phyloP scores from a whole-genome alignment of 2,329 filamentous ascomycete species.

The Arthroderma sp. region DNA sequence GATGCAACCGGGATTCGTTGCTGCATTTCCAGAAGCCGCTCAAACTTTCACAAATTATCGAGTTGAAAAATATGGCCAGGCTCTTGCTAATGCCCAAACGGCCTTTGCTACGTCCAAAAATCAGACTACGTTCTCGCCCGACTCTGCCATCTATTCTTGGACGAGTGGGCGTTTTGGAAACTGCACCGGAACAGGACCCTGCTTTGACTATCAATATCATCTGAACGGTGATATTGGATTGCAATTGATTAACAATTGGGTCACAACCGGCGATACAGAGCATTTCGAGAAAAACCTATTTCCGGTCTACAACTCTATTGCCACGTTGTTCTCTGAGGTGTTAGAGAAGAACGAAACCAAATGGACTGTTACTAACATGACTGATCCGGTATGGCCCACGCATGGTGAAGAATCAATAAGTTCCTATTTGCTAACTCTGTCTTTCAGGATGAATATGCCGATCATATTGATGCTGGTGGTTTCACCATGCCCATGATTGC shows the following conservation, averaged over 20 bases:
- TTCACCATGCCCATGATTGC: conserved; percentile 53
- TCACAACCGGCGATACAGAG: conserved; percentile 44
- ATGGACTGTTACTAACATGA: conserved; percentile 49
- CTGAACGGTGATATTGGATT: conserved; percentile 57
- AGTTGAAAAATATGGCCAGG: conserved; percentile 45
- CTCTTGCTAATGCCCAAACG: conserved; percentile 45
- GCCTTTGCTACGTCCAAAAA: conserved; percentile 47
- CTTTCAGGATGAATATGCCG: conserved; percentile 51
- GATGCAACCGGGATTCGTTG: conserved; percentile 55
- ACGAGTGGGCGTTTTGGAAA: conserved; percentile 55
- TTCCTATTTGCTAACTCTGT: background rate
- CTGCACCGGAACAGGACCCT: conserved; percentile 51
- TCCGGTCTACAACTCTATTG: conserved; percentile 52
- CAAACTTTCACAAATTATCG: conserved; percentile 54
- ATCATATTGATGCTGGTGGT: conserved; percentile 53
- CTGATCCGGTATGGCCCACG: conserved; percentile 47
- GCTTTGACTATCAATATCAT: conserved; percentile 61
- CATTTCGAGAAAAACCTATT: conserved; percentile 44
- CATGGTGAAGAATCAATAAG: background rate
- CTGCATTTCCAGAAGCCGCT: conserved; percentile 48
- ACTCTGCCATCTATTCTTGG: conserved; percentile 54
- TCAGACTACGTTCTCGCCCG: conserved; percentile 41
- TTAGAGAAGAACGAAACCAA: conserved; percentile 46
- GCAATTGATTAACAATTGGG: conserved; percentile 47
- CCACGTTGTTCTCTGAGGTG: conserved; percentile 48